Evolutionary conservation across 2,329 filamentous ascomycete genomes (phyloP), one percentile per base, ranked within the genome.

Genomic region (Blumeria hordei): DNA sequence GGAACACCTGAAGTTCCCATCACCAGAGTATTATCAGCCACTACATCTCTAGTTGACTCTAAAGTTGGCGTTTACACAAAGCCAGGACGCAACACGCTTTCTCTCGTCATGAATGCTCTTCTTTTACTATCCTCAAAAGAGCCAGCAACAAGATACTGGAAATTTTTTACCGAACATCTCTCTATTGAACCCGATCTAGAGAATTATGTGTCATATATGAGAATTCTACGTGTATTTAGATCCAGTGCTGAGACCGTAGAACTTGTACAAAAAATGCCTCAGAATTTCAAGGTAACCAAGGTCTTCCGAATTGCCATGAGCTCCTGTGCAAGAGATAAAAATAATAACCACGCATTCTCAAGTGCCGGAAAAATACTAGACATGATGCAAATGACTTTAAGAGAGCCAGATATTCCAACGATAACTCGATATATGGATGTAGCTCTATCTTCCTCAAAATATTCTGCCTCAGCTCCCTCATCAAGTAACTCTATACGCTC

Each of bases 71-170:
- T 18, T 6, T 55, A 70, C 57, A 71, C 71, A 32, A 61, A 63
- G 35, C 76, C 77, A 1, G 70, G 72, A 18, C 68, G 67, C 41
- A 80, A 80, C 60, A 73, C 74, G 2, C 74, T 98, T 1, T 82
- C 82, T 0, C 67, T 93, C 47, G 64, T 93, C 18, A 67, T 94
- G 44, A 71, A 77, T 49, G 74, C 81, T 6, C 76, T 86, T 54
- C 69, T 73, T 11, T 72, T 76, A 35, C 74, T 80, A 35, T 74
- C 76, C 54, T 73, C 76, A 54, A 76, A 77, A 7, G 73, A 74
- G 12, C 68, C 76, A n/a, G 83, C 79, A n/a, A 68, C 75, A 54
- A 73, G 73, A 35, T 96, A 95, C 67, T 96, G 88, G 88, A 71
- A 81, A 16, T 64, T 81, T 6, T 70, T 95, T 56, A 84, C 81